Base-by-base conservation (phyloP, 2,329 filamentous ascomycete genomes). In the Paraphoma sp. region DNA sequence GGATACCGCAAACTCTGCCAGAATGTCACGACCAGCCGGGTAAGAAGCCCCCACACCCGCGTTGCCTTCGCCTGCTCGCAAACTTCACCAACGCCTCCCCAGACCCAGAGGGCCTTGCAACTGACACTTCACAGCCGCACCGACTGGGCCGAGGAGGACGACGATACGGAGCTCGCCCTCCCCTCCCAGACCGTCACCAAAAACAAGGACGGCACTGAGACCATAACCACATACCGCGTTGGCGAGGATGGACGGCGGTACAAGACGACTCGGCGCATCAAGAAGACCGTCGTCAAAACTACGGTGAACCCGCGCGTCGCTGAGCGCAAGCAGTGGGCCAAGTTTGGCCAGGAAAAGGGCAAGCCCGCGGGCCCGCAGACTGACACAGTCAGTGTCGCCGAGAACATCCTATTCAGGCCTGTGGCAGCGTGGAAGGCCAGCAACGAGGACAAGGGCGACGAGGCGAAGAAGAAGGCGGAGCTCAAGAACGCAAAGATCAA, bases 401-500 rank as follows among this genome's bases (percentile, higher is more conserved):
- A 99, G 83, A 99, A 99, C 84, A 98, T 99, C 79, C 88, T 96
- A 76, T 98, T 99, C 89, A 86, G 91, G 64, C 95, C 94, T 40
- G 90, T 88, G 76, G 86, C 91, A 70, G 97, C 96, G 85, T 99
- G 93, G 93, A 94, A 93, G 83, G 88, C 91, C 74, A 91, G 91
- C 67, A 89, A 88, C 71, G 90, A 91, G 79, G 88, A 89, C 71
- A 87, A 90, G 80, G 84, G 84, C 71, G 91, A 91, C 82, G 87
- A 89, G 76, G 89, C 91, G 82, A 81, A 83, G 75, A 84, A 88
- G 79, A 85, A 87, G 76, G 83, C 86, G 61, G 82, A 85, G 72
- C 85, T 98, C 74, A 96, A 95, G 87, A 93, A 97, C 83, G 97
- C 97, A 87, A 96, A 97, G 84, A 96, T 99, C 85, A 98, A 98